Evolutionary conservation across 345 rosid species (phyloP), one percentile per base, ranked within the genome.

Genomic region (Brassica rapa): DNA sequence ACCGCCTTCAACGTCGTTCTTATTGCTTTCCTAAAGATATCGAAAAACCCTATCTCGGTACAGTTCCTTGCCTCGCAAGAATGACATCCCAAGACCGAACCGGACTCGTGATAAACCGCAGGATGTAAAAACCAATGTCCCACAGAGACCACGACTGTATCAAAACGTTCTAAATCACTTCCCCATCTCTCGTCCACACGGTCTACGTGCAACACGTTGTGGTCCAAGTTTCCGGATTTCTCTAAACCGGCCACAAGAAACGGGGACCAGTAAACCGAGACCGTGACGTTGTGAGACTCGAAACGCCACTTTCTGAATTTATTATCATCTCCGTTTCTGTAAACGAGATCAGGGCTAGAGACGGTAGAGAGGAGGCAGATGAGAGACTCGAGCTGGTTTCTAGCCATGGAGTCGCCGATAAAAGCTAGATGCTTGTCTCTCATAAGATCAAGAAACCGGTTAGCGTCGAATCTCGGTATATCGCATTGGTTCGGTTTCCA

Each of bases 51-150:
- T 61, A 93, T 84, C 80, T 93, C 93, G 0, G 96, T 89, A 72
- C 86, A 83, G 77, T 93, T 95, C 23, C 87, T 82, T 73, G 88
- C 87, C 37, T 85, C 87, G 55, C 97, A 93, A 81, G 83, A 87
- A 82, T 95, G 99, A 67, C 99, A 92, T 51, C 99, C 99, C 66
- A 95, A 63, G 9, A 86, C 84, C 43, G 85, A 79, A 77, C 82
- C 89, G 15, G 87, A 87, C 83, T 91, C 94, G 32, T 55, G 80
- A 78, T 88, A 95, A 62, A 91, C 95, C 11, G 99, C 97, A 0
- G 93, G 98, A 74, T 94, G 93, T 3, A 93, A 76, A 63, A 93
- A 94, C 99, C 99, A 92, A 74, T 92, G 99, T 67, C 99, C 99
- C 43, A 91, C 70, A 2, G 99, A 95, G 59, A 93, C 65, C 9